phyloP scores from a whole-genome alignment of 345 rosid species.

The Brassica juncea region DNA sequence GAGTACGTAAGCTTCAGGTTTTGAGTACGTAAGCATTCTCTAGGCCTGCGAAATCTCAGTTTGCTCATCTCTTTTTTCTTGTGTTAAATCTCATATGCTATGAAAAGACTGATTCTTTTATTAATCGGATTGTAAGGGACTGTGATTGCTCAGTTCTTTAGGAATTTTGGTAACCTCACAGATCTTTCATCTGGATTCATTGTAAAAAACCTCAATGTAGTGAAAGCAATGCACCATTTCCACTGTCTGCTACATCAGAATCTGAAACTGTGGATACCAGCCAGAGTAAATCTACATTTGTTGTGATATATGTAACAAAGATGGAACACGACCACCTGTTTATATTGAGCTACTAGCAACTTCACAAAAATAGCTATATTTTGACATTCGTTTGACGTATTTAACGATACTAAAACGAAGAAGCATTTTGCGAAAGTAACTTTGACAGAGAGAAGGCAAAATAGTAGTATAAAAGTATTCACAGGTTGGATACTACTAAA shows the following conservation, averaged over 20 bases:
- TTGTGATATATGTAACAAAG: neutral
- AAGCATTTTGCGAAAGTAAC: neutral
- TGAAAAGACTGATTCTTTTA: neutral
- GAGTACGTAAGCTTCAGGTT: neutral
- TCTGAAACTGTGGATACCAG: conserved; percentile 33
- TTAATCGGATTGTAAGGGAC: conserved; percentile 1
- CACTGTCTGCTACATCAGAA: conserved; percentile 56
- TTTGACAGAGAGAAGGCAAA: neutral
- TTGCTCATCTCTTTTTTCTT: neutral
- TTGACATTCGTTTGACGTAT: neutral
- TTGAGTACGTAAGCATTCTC: too few relatives aligned
- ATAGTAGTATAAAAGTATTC: neutral
- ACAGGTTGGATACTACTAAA: neutral
- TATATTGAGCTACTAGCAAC: neutral
- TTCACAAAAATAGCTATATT: conserved; percentile 2
- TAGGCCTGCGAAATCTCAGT: neutral
- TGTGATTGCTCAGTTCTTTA: neutral
- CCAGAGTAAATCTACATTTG: neutral
- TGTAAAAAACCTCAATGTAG: neutral
- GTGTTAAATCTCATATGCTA: neutral
- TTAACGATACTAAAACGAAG: neutral
- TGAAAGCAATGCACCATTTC: conserved; percentile 70
- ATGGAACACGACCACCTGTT: neutral
- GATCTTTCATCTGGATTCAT: neutral
- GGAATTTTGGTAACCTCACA: neutral